These are phyloP conservation scores for Podospora pseudopauciseta DNA, from an alignment of 495 filamentous ascomycete species.

Conservation along the genomic window DNA sequence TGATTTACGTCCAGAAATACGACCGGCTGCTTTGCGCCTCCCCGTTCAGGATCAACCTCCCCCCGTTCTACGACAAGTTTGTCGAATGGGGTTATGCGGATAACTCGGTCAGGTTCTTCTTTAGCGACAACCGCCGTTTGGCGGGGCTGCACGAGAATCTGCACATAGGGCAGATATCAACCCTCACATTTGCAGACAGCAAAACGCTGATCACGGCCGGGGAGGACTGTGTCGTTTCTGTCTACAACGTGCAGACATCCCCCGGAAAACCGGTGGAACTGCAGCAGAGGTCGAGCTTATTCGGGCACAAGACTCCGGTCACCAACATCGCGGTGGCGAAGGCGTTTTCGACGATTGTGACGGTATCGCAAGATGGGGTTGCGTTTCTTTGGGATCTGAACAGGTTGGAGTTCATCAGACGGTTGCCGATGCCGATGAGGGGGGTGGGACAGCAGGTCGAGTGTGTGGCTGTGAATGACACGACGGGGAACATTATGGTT, in stretches of 20 bases:
- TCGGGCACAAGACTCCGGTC: slow-evolving; percentile 82
- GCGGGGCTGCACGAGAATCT: slow-evolving; percentile 89
- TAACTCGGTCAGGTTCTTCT: slow-evolving; percentile 85
- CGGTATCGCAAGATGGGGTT: slow-evolving; percentile 73
- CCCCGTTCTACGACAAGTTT: slow-evolving; percentile 82
- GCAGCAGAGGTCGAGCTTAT: slow-evolving; percentile 73
- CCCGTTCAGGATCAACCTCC: slow-evolving; percentile 78
- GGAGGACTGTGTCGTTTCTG: slow-evolving; percentile 82
- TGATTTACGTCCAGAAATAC: slow-evolving; percentile 73
- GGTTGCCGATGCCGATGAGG: slow-evolving; percentile 49
- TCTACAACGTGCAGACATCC: slow-evolving; percentile 63
- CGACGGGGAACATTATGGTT: slow-evolving; percentile 81
- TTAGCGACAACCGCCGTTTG: slow-evolving; percentile 67
- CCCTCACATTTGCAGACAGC: slow-evolving; percentile 79
- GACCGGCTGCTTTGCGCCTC: slow-evolving; percentile 84
- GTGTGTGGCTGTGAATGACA: slow-evolving; percentile 83
- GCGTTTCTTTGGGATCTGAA: slow-evolving; percentile 94
- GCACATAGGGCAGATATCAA: slow-evolving; percentile 81
- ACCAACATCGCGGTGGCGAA: slow-evolving; percentile 77
- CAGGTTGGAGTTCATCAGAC: slow-evolving; percentile 76
- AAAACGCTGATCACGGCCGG: slow-evolving; percentile 87
- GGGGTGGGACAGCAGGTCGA: slow-evolving; percentile 41
- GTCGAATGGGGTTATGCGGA: slow-evolving; percentile 97
- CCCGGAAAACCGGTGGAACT: slow-evolving; percentile 69
- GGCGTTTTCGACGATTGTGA: slow-evolving; percentile 81